Conservation (phyloP, 371 early-diverging fungal species). For the Saksenaea oblongispora region DNA sequence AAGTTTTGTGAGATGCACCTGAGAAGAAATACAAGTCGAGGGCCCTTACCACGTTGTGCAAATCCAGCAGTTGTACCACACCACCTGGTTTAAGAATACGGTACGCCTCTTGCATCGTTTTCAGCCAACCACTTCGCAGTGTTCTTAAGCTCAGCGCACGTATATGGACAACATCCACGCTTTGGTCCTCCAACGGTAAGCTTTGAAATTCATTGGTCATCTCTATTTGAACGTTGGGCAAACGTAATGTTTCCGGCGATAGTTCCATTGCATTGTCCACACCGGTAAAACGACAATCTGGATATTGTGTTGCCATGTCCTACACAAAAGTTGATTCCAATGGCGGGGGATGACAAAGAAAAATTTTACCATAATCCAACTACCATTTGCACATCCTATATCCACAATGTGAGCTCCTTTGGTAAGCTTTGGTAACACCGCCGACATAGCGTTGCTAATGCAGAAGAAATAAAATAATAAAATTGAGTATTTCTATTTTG, state of each 20-base stretch:
- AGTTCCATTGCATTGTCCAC: slow-evolving; percentile 16
- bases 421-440: slow-evolving; percentile 15
- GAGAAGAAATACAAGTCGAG: slow-evolving; percentile 2
- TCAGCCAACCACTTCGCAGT: slow-evolving; percentile 12
- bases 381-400: slow-evolving; percentile 23
- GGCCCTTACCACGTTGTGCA: slow-evolving; percentile 27
- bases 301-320: slow-evolving; percentile 45
- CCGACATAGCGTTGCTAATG: slow-evolving; percentile 11
- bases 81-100: slow-evolving; percentile 43
- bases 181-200: slow-evolving; percentile 17
- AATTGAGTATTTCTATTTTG: not conserved
- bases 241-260: slow-evolving; percentile 17
- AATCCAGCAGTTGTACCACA: slow-evolving; percentile 36
- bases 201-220: not conserved
- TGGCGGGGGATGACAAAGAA: not conserved
- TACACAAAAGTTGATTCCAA: slow-evolving; percentile 14
- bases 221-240: slow-evolving; percentile 32
- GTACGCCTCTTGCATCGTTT: slow-evolving; percentile 18
- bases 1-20: not conserved
- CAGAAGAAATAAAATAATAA: not conserved
- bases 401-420: slow-evolving; percentile 20
- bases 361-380: slow-evolving; percentile 23
- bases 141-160: slow-evolving; percentile 24
- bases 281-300: slow-evolving; percentile 32
- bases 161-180: slow-evolving; percentile 32